Conservation (phyloP, 108 stramenopile genomes). For the Nitzschia palea region DNA sequence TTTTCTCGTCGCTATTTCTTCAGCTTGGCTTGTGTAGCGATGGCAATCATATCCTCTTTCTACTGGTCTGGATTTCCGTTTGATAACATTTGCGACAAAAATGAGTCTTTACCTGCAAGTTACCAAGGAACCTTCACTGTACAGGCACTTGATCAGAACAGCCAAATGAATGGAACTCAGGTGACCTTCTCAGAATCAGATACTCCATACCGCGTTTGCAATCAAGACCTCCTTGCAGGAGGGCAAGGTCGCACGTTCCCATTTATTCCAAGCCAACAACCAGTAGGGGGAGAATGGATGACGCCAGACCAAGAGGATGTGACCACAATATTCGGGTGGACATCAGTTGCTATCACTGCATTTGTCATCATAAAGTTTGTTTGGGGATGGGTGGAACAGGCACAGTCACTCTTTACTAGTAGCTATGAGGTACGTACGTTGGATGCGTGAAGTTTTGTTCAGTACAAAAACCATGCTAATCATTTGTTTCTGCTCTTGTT, state of each 20-base stretch:
- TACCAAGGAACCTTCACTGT: constrained; percentile 18
- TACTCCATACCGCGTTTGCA: constrained; percentile 35
- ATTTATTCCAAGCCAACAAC: constrained; percentile 46
- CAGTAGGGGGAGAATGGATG: constrained; percentile 67
- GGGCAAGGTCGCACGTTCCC: constrained; percentile 40
- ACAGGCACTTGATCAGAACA: not conserved
- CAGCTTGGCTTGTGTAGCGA: constrained; percentile 50
- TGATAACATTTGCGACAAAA: constrained; percentile 74
- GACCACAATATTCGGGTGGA: constrained; percentile 64
- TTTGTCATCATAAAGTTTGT: constrained; percentile 26
- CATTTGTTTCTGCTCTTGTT: not conserved
- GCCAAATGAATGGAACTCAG: not conserved
- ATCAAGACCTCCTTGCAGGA: constrained; percentile 32
- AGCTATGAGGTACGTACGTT: constrained; percentile 19
- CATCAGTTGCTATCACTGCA: constrained; percentile 33
- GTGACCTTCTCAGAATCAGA: constrained; percentile 8
- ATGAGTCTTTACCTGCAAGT: not conserved
- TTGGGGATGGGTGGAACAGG: constrained; percentile 20
- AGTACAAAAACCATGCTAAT: not conserved
- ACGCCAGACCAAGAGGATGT: constrained; percentile 67
- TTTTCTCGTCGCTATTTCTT: constrained; percentile 80
- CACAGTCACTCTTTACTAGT: constrained; percentile 8
- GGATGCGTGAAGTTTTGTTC: not conserved
- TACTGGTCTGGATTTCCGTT: constrained; percentile 82
- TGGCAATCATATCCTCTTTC: constrained; percentile 77